These are phyloP conservation scores for Irpex sp. DNA, from an alignment of 1,284 basidiomycete species.

Conservation along the genomic window DNA sequence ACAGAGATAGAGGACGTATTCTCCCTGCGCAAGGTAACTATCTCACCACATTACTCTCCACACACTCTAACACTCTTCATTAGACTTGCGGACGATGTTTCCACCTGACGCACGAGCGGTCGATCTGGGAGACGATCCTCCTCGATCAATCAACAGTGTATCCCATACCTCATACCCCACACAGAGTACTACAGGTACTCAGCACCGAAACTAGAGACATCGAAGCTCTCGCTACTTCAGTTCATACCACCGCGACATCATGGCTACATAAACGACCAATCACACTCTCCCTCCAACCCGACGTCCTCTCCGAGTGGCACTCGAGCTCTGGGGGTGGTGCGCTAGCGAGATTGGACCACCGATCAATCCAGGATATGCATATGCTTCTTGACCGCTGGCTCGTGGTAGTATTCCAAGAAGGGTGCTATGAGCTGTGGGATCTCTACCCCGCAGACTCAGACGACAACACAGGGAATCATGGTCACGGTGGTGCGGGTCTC, in stretches of 20 bases:
- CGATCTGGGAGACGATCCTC: conserved; percentile 8
- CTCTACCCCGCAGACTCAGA: too few species aligned
- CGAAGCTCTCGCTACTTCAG: conserved; percentile 14
- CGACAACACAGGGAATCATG: too few species aligned
- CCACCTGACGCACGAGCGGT: background rate
- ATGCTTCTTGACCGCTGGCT: conserved; percentile 25
- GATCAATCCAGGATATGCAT: conserved; percentile 20
- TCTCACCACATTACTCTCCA: background rate
- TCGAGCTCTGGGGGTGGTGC: too few species aligned
- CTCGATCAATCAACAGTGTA: background rate
- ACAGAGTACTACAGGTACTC: background rate
- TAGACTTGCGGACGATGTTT: background rate
- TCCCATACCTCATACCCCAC: conserved; percentile 12
- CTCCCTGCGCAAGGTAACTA: conserved; percentile 19
- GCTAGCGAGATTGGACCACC: background rate
- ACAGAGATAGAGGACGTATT: conserved; percentile 19
- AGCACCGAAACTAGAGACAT: conserved; percentile 1
- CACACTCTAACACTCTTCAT: background rate
- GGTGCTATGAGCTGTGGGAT: conserved; percentile 27
- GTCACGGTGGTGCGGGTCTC: too few species aligned
- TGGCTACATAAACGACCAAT: background rate
- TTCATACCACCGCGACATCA: conserved; percentile 7
- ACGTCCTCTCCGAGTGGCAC: background rate
- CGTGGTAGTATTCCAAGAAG: conserved; percentile 22
- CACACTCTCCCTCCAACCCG: background rate